phyloP scores from a whole-genome alignment of 345 rosid genomes.

The Microthlaspi erraticum region DNA sequence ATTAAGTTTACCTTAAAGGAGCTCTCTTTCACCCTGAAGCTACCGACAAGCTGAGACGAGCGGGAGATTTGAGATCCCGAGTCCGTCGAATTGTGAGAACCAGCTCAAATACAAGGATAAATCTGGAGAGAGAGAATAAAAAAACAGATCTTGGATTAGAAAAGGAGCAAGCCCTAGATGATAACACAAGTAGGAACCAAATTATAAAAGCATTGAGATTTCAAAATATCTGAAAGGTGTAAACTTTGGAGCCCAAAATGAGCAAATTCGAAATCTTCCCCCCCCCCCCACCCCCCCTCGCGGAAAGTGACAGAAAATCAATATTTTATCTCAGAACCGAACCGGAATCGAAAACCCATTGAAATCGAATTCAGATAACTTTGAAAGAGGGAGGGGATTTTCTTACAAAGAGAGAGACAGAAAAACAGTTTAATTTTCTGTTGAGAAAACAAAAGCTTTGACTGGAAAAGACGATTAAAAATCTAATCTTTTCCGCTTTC shows the following conservation, averaged over 20 bases:
- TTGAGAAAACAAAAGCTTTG: slow-evolving; percentile 18
- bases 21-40: slow-evolving; percentile 23
- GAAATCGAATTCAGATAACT: slow-evolving; percentile 30
- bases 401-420: background rate
- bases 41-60: slow-evolving; percentile 5
- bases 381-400: slow-evolving; percentile 11
- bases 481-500: slow-evolving; percentile 16
- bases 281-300: slow-evolving; percentile 12
- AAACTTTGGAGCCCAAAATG: slow-evolving; percentile 44
- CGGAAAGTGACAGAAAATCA: slow-evolving; percentile 40
- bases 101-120: slow-evolving; percentile 21
- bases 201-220: slow-evolving; percentile 13
- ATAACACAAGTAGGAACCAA: slow-evolving; percentile 16
- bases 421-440: background rate
- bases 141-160: slow-evolving; percentile 39
- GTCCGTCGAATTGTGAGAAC: slow-evolving; percentile 4
- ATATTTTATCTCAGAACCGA: slow-evolving; percentile 44
- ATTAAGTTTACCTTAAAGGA: slow-evolving; percentile 19
- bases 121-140: slow-evolving; percentile 18
- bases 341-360: slow-evolving; percentile 39
- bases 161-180: slow-evolving; percentile 27
- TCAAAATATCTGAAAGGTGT: background rate
- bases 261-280: slow-evolving; percentile 40
- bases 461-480: slow-evolving; percentile 23
- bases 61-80: slow-evolving; percentile 33